These are phyloP conservation scores for Fusarium sp. DNA, from an alignment of 2,329 filamentous ascomycete genomes.

Conservation along the genomic window DNA sequence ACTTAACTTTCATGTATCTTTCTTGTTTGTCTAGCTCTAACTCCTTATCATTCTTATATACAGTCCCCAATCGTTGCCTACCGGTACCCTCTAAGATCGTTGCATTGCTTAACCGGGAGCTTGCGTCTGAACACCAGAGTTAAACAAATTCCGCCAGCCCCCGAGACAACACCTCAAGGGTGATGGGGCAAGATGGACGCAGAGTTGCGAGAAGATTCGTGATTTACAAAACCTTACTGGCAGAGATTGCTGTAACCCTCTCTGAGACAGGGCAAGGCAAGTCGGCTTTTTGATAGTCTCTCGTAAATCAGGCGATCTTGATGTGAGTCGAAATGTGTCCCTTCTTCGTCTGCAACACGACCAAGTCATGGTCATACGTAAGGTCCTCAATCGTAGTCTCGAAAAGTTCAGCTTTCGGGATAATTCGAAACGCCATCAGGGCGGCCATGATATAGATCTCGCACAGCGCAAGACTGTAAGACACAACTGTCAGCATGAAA, in stretches of 20 bases:
- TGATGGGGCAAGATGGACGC: not conserved
- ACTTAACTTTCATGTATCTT: not conserved
- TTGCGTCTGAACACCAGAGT: not conserved
- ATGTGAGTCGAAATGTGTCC: slow-evolving; percentile 23
- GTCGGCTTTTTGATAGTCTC: too few relatives aligned
- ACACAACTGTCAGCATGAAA: not conserved
- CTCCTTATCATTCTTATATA: not conserved
- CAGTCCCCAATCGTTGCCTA: not conserved
- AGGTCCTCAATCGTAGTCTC: slow-evolving; percentile 32
- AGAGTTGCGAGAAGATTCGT: not conserved
- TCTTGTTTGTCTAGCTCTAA: not conserved
- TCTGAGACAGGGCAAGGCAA: not conserved
- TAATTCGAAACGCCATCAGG: slow-evolving; percentile 19
- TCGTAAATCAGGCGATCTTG: not conserved
- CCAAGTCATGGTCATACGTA: slow-evolving; percentile 32
- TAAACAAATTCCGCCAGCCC: not conserved
- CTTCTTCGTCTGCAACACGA: slow-evolving; percentile 35
- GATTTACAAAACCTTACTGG: not conserved
- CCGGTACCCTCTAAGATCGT: not conserved
- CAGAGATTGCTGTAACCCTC: not conserved
- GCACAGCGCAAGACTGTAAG: slow-evolving; percentile 28
- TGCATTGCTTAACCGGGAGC: not conserved
- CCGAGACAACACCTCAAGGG: not conserved
- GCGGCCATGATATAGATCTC: slow-evolving; percentile 33
- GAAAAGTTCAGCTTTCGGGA: slow-evolving; percentile 23